Conservation (phyloP, 305 asterid genomes). For the Rubia peregrina region DNA sequence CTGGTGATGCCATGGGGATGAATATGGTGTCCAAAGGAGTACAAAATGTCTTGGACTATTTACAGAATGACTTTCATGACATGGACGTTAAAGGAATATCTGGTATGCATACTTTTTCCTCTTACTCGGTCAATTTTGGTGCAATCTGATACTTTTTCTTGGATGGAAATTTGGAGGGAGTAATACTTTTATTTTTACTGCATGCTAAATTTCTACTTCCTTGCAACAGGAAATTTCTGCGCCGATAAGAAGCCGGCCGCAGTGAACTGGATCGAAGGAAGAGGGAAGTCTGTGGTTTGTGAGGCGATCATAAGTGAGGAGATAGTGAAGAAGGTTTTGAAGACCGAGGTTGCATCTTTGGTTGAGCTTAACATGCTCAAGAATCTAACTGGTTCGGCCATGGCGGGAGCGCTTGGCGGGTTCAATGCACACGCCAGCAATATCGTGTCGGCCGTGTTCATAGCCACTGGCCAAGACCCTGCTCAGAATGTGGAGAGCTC, state of each 20-base stretch:
- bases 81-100: slow-evolving; percentile 49
- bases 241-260: slow-evolving; percentile 52
- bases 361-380: slow-evolving; percentile 50
- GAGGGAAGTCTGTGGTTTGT: slow-evolving; percentile 48
- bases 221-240: slow-evolving; percentile 36
- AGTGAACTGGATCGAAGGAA: slow-evolving; percentile 52
- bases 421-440: slow-evolving; percentile 54
- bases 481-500: slow-evolving; percentile 55
- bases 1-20: slow-evolving; percentile 60
- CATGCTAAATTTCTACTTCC: background rate
- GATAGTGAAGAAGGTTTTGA: slow-evolving; percentile 42
- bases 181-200: background rate
- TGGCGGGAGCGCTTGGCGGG: slow-evolving; percentile 53
- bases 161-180: background rate
- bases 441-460: slow-evolving; percentile 38
- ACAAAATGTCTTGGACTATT: slow-evolving; percentile 41
- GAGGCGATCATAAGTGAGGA: slow-evolving; percentile 46
- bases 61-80: slow-evolving; percentile 37
- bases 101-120: slow-evolving; percentile 21
- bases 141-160: background rate
- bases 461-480: slow-evolving; percentile 55
- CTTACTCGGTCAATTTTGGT: background rate
- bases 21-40: slow-evolving; percentile 54
- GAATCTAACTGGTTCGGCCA: slow-evolving; percentile 44
- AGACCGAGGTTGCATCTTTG: slow-evolving; percentile 36